Percentiles rank a stretch among this genome's conserved stretches.
Evolutionary conservation across 805 yeast species (phyloP).

Genomic region (Saccharomycopsis lassenensis): DNA sequence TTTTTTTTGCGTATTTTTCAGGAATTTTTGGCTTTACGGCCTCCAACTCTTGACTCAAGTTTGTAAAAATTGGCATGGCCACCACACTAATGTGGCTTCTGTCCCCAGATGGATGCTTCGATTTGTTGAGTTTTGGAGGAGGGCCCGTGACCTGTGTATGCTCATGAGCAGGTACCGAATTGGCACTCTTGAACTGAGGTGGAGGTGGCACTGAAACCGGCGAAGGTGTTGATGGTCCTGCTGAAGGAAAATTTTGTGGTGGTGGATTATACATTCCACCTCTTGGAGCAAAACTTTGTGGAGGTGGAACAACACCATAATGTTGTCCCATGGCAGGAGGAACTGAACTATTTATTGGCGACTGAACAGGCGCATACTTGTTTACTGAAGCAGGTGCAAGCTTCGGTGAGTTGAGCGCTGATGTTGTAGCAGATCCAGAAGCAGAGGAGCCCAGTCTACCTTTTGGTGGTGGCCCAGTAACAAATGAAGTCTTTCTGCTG

Average conservation of each 20-base stretch:
- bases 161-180: slow-evolving; percentile 23
- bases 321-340: slow-evolving; percentile 20
- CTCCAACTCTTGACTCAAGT: slow-evolving; percentile 42
- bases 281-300: slow-evolving; percentile 15
- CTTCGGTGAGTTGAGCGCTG: slow-evolving; percentile 15
- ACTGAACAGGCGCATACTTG: slow-evolving; percentile 14
- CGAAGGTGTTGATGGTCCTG: background rate
- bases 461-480: slow-evolving; percentile 20
- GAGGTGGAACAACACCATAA: background rate
- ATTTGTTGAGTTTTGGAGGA: slow-evolving; percentile 16
- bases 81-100: slow-evolving; percentile 54
- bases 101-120: slow-evolving; percentile 49
- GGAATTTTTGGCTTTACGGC: slow-evolving; percentile 67
- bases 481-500: slow-evolving; percentile 19
- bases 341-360: slow-evolving; percentile 24
- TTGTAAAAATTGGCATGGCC: slow-evolving; percentile 46
- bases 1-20: slow-evolving; percentile 59
- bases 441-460: slow-evolving; percentile 23
- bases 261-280: slow-evolving; percentile 18
- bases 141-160: too few species aligned
- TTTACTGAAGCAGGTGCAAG: slow-evolving; percentile 7
- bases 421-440: slow-evolving; percentile 19
- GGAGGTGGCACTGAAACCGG: background rate
- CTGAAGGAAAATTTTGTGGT: too few species aligned
- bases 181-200: too few species aligned